These are phyloP conservation scores for Moricandia moricandioides DNA, from an alignment of 345 rosid genomes.

Conservation along the genomic window DNA sequence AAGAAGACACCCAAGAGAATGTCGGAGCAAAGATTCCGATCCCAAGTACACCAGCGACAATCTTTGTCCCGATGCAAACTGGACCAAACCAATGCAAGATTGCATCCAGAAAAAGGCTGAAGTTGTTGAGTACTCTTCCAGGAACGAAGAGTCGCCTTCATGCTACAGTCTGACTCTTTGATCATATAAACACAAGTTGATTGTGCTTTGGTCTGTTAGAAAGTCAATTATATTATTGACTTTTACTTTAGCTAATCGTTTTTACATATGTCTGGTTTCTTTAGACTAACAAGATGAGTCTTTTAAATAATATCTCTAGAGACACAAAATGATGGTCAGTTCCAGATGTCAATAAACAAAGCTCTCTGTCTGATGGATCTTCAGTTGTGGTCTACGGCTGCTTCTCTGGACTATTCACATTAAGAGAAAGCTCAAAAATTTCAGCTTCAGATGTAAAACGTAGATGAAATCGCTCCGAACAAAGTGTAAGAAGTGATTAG, in stretches of 20 bases:
- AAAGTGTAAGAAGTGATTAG: background rate
- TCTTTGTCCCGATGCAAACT: conserved; percentile 79
- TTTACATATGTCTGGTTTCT: background rate
- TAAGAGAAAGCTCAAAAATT: background rate
- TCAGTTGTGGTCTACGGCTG: background rate
- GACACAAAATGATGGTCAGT: background rate
- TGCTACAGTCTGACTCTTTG: conserved; percentile 47
- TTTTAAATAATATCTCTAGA: background rate
- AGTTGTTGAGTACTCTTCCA: conserved; percentile 72
- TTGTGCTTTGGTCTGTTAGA: conserved; percentile 19
- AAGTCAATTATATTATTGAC: conserved; percentile 61
- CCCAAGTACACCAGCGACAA: conserved; percentile 68
- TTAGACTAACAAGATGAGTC: conserved; percentile 7
- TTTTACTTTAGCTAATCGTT: conserved; percentile 25
- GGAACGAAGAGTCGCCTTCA: conserved; percentile 78
- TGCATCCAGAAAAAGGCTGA: conserved; percentile 34
- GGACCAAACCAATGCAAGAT: conserved; percentile 45
- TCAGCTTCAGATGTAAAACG: background rate
- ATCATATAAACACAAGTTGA: conserved; percentile 26
- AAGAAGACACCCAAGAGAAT: conserved; percentile 48
- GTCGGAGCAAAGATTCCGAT: conserved; percentile 44
- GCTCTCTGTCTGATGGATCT: background rate
- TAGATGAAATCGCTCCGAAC: too few species aligned
- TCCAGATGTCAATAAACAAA: background rate
- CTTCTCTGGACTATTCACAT: background rate